phyloP scores from a whole-genome alignment of 768 basidiomycete species.

The Xanthoconium purpureum region DNA sequence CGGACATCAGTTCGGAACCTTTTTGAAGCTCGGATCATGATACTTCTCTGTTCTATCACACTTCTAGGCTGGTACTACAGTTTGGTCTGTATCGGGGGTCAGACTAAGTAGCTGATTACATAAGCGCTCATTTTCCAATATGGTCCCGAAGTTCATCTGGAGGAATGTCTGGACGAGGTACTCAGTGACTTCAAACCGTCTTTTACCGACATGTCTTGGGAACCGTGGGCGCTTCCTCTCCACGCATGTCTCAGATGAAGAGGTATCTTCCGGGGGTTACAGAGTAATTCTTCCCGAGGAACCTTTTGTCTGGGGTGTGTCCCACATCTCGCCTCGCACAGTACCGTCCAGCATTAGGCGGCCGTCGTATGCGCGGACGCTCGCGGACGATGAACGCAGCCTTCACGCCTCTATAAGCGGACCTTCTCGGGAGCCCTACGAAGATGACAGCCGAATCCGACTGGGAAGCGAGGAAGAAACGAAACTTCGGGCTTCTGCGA shows the following conservation, averaged over 20 bases:
- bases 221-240: constrained; percentile 6
- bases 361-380: constrained; percentile 48
- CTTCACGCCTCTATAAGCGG: not conserved
- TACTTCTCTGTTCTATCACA: no score
- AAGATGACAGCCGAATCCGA: constrained; percentile 38
- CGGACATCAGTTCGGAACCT: no score
- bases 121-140: not conserved
- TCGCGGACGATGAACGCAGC: not conserved
- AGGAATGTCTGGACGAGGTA: not conserved
- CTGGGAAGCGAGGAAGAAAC: constrained; percentile 55
- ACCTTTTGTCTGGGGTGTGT: constrained; percentile 60
- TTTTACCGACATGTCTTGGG: not conserved
- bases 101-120: not conserved
- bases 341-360: constrained; percentile 56
- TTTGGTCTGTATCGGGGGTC: no score
- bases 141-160: not conserved
- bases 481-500: constrained; percentile 50
- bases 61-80: no score
- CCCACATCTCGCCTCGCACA: constrained; percentile 52
- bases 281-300: constrained; percentile 62
- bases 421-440: not conserved
- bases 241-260: not conserved
- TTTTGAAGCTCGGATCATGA: no score
- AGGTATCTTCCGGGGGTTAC: constrained; percentile 49
- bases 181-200: not conserved